Evolutionary conservation across 2,329 filamentous ascomycete species (phyloP).

Genomic region (Alternaria metachromatica): DNA sequence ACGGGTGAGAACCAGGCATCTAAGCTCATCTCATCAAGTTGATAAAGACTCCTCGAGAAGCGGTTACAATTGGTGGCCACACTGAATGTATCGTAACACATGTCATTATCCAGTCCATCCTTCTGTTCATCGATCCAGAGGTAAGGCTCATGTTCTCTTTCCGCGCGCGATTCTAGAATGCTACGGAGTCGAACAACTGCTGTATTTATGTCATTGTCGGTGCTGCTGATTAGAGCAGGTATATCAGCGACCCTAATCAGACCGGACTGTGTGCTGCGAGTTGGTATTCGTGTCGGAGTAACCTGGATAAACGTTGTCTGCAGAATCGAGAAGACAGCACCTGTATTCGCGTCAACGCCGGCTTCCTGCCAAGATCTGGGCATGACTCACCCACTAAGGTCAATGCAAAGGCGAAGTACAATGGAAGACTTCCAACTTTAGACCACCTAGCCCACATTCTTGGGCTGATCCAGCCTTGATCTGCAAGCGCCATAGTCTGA

Average conservation of each 20-base stretch:
- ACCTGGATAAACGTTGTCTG: background rate
- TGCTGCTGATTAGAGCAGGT: background rate
- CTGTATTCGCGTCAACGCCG: background rate
- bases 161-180: background rate
- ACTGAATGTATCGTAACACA: background rate
- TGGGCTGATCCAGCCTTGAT: constrained; percentile 1
- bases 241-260: background rate
- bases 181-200: background rate
- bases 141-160: background rate
- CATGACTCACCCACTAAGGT: background rate
- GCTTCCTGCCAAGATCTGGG: background rate
- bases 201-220: background rate
- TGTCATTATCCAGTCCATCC: background rate
- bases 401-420: background rate
- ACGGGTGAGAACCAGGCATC: background rate
- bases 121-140: background rate
- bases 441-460: background rate
- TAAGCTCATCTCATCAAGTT: background rate
- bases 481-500: background rate
- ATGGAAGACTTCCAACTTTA: background rate
- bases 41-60: background rate
- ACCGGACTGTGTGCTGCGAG: background rate
- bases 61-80: background rate
- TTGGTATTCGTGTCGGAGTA: background rate
- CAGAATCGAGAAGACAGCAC: background rate